Evolutionary conservation across 2,329 filamentous ascomycete species (phyloP), one percentile per base, ranked within the genome.

Genomic region (Phyllosticta ampelicida): DNA sequence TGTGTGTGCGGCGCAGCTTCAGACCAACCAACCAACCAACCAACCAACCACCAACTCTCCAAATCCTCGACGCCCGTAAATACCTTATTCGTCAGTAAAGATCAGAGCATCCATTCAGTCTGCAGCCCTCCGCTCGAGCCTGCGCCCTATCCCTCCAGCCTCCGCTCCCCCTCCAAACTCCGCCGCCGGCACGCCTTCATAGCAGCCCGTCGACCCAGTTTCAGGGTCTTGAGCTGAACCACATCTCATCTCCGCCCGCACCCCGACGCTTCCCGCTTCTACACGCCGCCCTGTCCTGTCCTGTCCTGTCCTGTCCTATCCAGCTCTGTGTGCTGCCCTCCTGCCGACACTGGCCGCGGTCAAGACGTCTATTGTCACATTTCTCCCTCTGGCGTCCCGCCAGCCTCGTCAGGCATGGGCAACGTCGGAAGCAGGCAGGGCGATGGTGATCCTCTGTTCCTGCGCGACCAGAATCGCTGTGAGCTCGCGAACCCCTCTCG

Each of bases 401-500:
- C 57, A 52, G 53, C 57, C 48, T 59, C 57, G 57, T 36, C 57
- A 54, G 68, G 65, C 63, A 99, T 99, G 94, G 94, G 94, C 70
- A 90, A 87, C 78, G 86, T 96, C 74, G 86, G 84, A 73, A 96
- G 91, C 79, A 87, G 85, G 74, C 85, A 86, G 68, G 91, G 65
- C 58, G 91, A 96, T 68, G 88, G 85, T 71, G 81, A 84, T 66
- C 76, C 83, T 67, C 78, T 97, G 71, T 95, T 87, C 73, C 79
- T 97, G 70, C 87, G 88, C 77, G 94, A 99, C 72, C 94, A 96
- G 79, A 89, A 83, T 72, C 85, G 90, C 80, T 84, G 94, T 97
- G 80, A 71, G 86, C 54, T 66, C 13, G 16, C 60, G 61, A 61
- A 57, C 61, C 60, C 62, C 55, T 59, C 52, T 59, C 54, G 52